Base-by-base conservation (phyloP, 2,329 filamentous ascomycete species). In the Ophiostoma himal-ulmi region DNA sequence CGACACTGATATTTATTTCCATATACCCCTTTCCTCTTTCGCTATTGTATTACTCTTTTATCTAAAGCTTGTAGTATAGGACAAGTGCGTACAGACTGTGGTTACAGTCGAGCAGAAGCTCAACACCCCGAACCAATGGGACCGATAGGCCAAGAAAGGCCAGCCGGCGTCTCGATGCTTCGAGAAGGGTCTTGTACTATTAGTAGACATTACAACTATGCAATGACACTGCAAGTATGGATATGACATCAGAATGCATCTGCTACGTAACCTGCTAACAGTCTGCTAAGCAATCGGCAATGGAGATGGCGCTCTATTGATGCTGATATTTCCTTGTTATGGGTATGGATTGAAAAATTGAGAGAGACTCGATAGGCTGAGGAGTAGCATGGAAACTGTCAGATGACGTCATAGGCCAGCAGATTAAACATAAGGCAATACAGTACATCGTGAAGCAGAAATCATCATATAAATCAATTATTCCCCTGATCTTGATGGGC, bases 171-270 rank as follows among this genome's bases (percentile, higher is more conserved):
- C 48, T 54, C 20, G 17, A 54, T 20, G 48, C 48, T 54, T 22
- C 39, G 39, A 44, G 39, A 44, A n/a, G 20, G 26, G 14, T 26
- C n/a, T 10, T 10, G 52, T 14, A 13, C 52, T 13, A 48, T 5
- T n/a, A 26, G 22, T 10, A 30, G 10, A 30, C n/a, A 13, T 7
- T 1, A 39, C 37, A 48, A 6, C 6, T n/a, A 48, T 48, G 44
- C 44, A 48, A n/a, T 54, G 22, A 26, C 3, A 54, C 52, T 57
- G 8, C 52, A 57, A 17, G 52, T 57, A 57, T 57, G 30, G 22
- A 22, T 13, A 57, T 57, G 52, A 57, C 30, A 57, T 57, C 52
- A 57, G 52, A 57, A 57, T 57, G 52, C 52, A 57, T 57, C 8
- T 57, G 6, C n/a, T 26, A 11, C n/a, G 17, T 26, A 57, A 44